Conservation (phyloP, 805 yeast genomes). For the Debaryomyces tyrocola region DNA sequence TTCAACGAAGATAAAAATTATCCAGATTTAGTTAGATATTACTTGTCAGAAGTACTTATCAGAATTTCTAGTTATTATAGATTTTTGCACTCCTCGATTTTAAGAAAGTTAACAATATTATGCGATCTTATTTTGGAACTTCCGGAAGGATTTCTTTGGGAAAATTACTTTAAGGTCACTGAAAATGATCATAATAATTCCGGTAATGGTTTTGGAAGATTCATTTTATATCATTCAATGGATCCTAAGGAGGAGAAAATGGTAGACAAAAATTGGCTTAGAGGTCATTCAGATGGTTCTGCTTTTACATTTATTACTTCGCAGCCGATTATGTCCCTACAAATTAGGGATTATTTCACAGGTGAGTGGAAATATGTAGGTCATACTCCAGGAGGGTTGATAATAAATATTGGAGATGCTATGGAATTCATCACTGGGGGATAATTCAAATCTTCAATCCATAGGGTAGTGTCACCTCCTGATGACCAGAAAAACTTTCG, state of each 20-base stretch:
- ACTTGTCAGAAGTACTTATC: constrained; percentile 22
- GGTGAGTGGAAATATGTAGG: constrained; percentile 33
- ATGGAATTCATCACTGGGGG: constrained; percentile 33
- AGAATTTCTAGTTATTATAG: constrained; percentile 23
- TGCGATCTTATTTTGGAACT: constrained; percentile 28
- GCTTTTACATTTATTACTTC: constrained; percentile 32
- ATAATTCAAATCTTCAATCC: constrained; percentile 25
- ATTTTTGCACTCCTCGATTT: constrained; percentile 18
- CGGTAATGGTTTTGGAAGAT: constrained; percentile 30
- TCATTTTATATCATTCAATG: constrained; percentile 29
- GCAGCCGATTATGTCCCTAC: constrained; percentile 30
- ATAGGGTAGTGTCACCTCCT: constrained; percentile 27
- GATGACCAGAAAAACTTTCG: constrained; percentile 22
- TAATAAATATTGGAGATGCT: constrained; percentile 31
- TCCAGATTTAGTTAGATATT: constrained; percentile 24
- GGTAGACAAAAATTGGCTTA: constrained; percentile 25
- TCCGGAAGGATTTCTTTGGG: constrained; percentile 29
- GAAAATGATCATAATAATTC: constrained; percentile 22
- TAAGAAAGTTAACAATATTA: constrained; percentile 22
- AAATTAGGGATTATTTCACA: constrained; percentile 28
- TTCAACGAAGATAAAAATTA: constrained; percentile 20
- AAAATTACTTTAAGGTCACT: constrained; percentile 24
- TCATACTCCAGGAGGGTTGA: constrained; percentile 27
- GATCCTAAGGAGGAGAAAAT: constrained; percentile 21
- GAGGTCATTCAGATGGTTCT: constrained; percentile 32